Evolutionary conservation across 2,329 filamentous ascomycete genomes (phyloP).

Genomic region (Aspergillus sp.): DNA sequence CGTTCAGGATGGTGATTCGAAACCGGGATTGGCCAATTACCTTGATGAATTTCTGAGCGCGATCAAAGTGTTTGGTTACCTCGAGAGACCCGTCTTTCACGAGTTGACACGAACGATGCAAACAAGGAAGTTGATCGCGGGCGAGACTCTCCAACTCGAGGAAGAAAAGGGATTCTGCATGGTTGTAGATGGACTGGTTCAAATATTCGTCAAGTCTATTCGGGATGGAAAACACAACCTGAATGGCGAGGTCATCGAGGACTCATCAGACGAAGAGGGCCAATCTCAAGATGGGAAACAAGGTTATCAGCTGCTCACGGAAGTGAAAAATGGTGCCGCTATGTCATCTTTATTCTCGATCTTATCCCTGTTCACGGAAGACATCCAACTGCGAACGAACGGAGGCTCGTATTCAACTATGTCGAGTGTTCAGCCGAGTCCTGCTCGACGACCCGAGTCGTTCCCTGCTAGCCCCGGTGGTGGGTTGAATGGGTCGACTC

Average conservation of each 20-base stretch:
- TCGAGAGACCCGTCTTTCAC: conserved; percentile 95
- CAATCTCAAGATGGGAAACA: conserved; percentile 64
- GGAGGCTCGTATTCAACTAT: conserved; percentile 50
- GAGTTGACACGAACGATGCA: conserved; percentile 98
- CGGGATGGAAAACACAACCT: conserved; percentile 43
- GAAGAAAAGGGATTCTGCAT: conserved; percentile 98
- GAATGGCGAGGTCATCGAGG: conserved; percentile 46
- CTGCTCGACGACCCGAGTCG: conserved; percentile 38
- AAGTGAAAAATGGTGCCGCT: conserved; percentile 95
- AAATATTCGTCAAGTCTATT: conserved; percentile 96
- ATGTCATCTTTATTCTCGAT: conserved; percentile 99
- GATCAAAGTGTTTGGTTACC: conserved; percentile 97
- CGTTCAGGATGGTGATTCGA: conserved; percentile 82
- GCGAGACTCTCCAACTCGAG: conserved; percentile 90
- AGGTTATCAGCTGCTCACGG: conserved; percentile 90
- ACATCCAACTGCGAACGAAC: conserved; percentile 74
- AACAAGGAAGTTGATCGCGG: conserved; percentile 91
- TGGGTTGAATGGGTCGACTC: conserved; percentile 29
- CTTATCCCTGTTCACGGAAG: conserved; percentile 93
- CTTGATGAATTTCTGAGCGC: conserved; percentile 96
- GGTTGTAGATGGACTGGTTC: conserved; percentile 91
- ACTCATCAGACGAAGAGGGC: conserved; percentile 69
- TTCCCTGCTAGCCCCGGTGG: conserved; percentile 39
- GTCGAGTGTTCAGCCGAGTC: conserved; percentile 32
- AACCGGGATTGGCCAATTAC: conserved; percentile 91